Conservation (phyloP, 805 yeast genomes). For the Suhomyces sp. region DNA sequence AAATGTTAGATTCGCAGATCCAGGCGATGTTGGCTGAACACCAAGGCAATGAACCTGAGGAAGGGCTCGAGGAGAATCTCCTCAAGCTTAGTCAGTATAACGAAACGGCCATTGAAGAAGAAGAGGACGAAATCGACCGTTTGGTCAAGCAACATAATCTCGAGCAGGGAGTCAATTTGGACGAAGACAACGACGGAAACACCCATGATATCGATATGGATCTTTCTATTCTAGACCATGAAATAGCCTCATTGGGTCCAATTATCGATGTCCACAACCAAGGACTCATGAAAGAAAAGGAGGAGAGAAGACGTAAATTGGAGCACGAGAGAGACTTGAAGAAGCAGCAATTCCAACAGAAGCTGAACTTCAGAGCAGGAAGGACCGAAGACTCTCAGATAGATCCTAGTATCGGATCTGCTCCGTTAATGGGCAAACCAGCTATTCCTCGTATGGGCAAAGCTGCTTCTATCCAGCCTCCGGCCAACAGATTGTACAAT, state of each 20-base stretch:
- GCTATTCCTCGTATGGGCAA: slow-evolving; percentile 43
- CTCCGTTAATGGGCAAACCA: slow-evolving; percentile 34
- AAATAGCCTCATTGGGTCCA: slow-evolving; percentile 40
- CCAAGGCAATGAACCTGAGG: slow-evolving; percentile 8
- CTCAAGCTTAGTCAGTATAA: slow-evolving; percentile 16
- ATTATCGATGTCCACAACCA: slow-evolving; percentile 37
- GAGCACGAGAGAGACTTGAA: slow-evolving; percentile 19
- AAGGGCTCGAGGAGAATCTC: slow-evolving; percentile 15
- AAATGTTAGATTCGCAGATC: slow-evolving; percentile 30
- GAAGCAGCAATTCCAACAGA: slow-evolving; percentile 12
- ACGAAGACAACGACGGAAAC: slow-evolving; percentile 13
- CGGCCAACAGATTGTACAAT: slow-evolving; percentile 35
- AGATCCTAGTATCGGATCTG: slow-evolving; percentile 2
- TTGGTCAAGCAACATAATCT: slow-evolving; percentile 35
- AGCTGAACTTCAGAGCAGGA: neutral
- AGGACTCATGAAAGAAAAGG: slow-evolving; percentile 21
- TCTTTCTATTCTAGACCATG: slow-evolving; percentile 36
- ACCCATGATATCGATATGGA: slow-evolving; percentile 23
- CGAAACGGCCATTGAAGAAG: slow-evolving; percentile 29
- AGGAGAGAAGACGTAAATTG: slow-evolving; percentile 16
- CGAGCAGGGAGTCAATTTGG: slow-evolving; percentile 30
- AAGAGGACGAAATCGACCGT: slow-evolving; percentile 38
- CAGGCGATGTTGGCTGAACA: slow-evolving; percentile 28
- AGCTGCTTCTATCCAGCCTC: slow-evolving; percentile 46
- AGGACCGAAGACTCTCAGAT: neutral